Conservation (phyloP, 495 filamentous ascomycete species). For the Rostrohypoxylon terebratum region DNA sequence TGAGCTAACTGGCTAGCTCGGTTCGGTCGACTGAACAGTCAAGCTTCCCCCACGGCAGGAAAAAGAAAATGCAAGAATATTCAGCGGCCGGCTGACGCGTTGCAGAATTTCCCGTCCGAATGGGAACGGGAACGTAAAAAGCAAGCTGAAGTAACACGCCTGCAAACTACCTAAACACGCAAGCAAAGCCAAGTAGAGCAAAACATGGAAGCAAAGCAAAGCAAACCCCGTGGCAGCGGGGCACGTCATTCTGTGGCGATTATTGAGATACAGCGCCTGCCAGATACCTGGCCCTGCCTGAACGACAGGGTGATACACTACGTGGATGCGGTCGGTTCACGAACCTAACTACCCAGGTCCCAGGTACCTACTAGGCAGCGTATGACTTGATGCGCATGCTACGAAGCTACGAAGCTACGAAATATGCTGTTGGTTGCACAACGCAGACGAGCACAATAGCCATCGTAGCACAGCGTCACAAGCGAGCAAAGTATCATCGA, state of each 20-base stretch:
- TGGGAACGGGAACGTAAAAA: slow-evolving; percentile 19
- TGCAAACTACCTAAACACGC: slow-evolving; percentile 12
- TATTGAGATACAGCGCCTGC: slow-evolving; percentile 16
- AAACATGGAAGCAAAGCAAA: slow-evolving; percentile 7
- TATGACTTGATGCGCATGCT: slow-evolving; percentile 34
- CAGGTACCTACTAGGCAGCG: slow-evolving; percentile 10
- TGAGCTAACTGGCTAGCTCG: slow-evolving; percentile 15
- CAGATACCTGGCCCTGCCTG: slow-evolving; percentile 3
- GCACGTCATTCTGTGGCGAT: slow-evolving; percentile 44
- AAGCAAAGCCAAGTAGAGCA: slow-evolving; percentile 4
- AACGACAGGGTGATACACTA: slow-evolving; percentile 24
- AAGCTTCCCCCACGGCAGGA: slow-evolving; percentile 30
- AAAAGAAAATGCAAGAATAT: slow-evolving; percentile 15
- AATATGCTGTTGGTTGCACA: slow-evolving; percentile 38
- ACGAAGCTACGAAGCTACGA: slow-evolving; percentile 35
- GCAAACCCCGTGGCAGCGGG: slow-evolving; percentile 12
- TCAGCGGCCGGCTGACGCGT: slow-evolving; percentile 36
- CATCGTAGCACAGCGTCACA: slow-evolving; percentile 41
- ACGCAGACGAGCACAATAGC: slow-evolving; percentile 28
- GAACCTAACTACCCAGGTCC: slow-evolving; percentile 24
- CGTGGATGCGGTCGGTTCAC: slow-evolving; percentile 33
- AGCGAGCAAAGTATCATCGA: slow-evolving; percentile 33
- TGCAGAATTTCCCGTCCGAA: slow-evolving; percentile 33
- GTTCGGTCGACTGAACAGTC: slow-evolving; percentile 14
- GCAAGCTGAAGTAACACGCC: slow-evolving; percentile 12